Evolutionary conservation across 2,329 filamentous ascomycete species (phyloP).

Genomic region (Neospermospora avenae): DNA sequence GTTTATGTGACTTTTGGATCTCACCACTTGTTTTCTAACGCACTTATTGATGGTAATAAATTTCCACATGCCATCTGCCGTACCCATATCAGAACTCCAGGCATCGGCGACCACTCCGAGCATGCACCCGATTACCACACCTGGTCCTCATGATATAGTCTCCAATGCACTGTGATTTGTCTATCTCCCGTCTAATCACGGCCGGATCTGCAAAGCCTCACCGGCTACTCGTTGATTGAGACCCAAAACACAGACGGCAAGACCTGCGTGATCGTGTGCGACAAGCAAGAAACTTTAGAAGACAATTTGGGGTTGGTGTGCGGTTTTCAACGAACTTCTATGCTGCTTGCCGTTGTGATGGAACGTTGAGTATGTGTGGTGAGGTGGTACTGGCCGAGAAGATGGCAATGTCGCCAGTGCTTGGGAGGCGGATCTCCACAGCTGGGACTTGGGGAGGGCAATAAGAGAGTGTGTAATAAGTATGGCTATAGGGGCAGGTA

Average conservation of each 20-base stretch:
- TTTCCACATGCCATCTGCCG: too few relatives aligned
- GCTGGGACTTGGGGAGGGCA: neutral
- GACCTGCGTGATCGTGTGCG: slow-evolving; percentile 1
- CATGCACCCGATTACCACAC: neutral
- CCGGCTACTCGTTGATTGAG: neutral
- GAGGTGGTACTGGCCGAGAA: neutral
- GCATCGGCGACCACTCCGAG: too few relatives aligned
- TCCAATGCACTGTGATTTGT: too few relatives aligned
- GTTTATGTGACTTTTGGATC: too few relatives aligned
- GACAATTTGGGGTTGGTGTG: neutral
- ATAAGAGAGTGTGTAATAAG: too few relatives aligned
- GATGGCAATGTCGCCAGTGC: neutral
- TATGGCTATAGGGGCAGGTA: too few relatives aligned
- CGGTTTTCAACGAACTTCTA: neutral
- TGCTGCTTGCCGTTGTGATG: neutral
- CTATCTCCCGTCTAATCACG: neutral
- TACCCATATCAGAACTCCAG: too few relatives aligned
- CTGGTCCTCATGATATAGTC: neutral
- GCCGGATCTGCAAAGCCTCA: neutral
- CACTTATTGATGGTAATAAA: too few relatives aligned
- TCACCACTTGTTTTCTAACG: too few relatives aligned
- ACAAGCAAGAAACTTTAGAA: neutral
- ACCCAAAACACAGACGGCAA: neutral
- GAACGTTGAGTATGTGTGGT: neutral
- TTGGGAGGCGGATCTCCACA: neutral